Conservation (phyloP, 805 yeast species). For the Cyberlindnera mississippiensis region DNA sequence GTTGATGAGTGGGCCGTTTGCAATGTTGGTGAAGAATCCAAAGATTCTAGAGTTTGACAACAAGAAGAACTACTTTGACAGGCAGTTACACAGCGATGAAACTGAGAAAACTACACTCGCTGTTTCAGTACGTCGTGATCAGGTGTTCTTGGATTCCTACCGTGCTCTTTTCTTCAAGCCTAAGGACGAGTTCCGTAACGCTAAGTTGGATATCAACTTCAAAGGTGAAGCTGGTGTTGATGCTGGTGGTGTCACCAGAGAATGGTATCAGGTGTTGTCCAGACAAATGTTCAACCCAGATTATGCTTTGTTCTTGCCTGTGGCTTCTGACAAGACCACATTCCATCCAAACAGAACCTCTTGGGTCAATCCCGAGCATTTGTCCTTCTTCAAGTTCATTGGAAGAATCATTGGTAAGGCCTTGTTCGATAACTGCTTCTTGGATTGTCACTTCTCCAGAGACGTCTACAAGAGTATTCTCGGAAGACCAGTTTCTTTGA, state of each 20-base stretch:
- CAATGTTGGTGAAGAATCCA: conserved; percentile 83
- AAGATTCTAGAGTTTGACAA: conserved; percentile 91
- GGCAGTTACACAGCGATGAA: conserved; percentile 56
- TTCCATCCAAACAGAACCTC: conserved; percentile 95
- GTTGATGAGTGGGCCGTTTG: conserved; percentile 92
- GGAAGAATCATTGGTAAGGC: conserved; percentile 96
- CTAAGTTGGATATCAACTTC: conserved; percentile 77
- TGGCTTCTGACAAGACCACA: conserved; percentile 86
- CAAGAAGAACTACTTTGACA: conserved; percentile 79
- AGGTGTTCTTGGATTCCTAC: conserved; percentile 89
- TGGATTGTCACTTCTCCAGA: conserved; percentile 93
- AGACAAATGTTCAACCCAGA: conserved; percentile 96
- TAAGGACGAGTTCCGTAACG: conserved; percentile 64
- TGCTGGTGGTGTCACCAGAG: conserved; percentile 97
- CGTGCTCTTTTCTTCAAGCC: conserved; percentile 76
- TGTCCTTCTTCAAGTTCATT: conserved; percentile 88
- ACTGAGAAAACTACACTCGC: conserved; percentile 44
- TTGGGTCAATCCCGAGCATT: conserved; percentile 88
- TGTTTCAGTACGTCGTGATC: conserved; percentile 77
- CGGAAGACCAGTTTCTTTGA: conserved; percentile 74
- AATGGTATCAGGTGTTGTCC: conserved; percentile 93
- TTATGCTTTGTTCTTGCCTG: conserved; percentile 87
- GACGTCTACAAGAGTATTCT: conserved; percentile 89
- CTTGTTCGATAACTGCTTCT: conserved; percentile 74
- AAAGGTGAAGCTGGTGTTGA: conserved; percentile 95